Conservation (phyloP, 1,284 basidiomycete species). For the Pascua sp. region DNA sequence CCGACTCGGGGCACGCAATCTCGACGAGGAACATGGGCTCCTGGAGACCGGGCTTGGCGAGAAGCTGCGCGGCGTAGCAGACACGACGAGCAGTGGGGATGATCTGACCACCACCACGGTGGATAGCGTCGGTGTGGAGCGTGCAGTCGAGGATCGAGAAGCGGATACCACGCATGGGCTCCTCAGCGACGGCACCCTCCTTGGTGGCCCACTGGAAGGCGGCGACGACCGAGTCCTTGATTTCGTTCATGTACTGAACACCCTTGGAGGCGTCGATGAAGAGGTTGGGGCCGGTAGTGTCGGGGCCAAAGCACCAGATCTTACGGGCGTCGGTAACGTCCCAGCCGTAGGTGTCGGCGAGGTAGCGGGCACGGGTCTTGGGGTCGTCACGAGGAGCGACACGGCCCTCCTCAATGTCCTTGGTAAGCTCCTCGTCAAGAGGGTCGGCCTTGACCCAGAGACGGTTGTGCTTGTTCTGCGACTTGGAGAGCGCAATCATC, state of each 20-base stretch:
- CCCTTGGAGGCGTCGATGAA: slow-evolving; percentile 98
- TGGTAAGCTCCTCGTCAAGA: slow-evolving; percentile 87
- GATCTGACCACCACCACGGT: slow-evolving; percentile 99
- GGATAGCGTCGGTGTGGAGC: slow-evolving; percentile 75
- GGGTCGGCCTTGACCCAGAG: slow-evolving; percentile 91
- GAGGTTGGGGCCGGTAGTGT: slow-evolving; percentile 95
- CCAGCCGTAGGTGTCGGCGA: slow-evolving; percentile 97
- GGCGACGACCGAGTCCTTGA: slow-evolving; percentile 99
- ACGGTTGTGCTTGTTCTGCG: slow-evolving; percentile 99
- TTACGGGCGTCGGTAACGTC: slow-evolving; percentile 99
- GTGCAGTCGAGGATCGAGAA: slow-evolving; percentile 50
- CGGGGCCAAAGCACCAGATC: slow-evolving; percentile 99
- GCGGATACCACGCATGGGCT: slow-evolving; percentile 98
- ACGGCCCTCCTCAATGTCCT: slow-evolving; percentile 85
- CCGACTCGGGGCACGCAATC: slow-evolving; percentile 96
- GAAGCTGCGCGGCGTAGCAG: slow-evolving; percentile 90
- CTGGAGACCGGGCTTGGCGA: slow-evolving; percentile 87
- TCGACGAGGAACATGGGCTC: slow-evolving; percentile 99
- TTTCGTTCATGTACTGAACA: slow-evolving; percentile 96
- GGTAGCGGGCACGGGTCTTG: slow-evolving; percentile 90
- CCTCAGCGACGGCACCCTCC: slow-evolving; percentile 94
- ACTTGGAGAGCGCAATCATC: slow-evolving; percentile 96
- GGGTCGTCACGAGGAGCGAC: slow-evolving; percentile 93
- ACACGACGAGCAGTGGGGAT: slow-evolving; percentile 97
- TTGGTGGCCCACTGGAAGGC: slow-evolving; percentile 99